Conservation (phyloP, 1,284 basidiomycete species). For the Limonomyces culmigenus region DNA sequence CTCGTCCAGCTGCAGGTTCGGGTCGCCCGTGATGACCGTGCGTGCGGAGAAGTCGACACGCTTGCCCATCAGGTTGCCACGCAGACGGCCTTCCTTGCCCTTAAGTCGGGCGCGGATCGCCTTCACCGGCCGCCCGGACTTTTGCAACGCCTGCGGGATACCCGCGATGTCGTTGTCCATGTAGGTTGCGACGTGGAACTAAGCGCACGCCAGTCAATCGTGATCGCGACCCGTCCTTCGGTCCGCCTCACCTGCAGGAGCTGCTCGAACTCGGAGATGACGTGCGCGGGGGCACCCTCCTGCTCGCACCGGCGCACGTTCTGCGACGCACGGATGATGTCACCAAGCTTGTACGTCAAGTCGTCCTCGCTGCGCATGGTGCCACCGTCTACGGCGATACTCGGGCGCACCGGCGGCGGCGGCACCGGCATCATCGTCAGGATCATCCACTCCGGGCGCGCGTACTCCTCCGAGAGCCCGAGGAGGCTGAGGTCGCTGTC, state of each 20-base stretch:
- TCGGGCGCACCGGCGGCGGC: slow-evolving; percentile 94
- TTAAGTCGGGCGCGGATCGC: slow-evolving; percentile 96
- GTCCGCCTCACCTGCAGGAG: slow-evolving; percentile 77
- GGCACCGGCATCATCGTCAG: slow-evolving; percentile 95
- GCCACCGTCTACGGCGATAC: slow-evolving; percentile 92
- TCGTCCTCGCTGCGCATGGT: slow-evolving; percentile 96
- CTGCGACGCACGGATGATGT: slow-evolving; percentile 92
- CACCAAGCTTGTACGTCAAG: slow-evolving; percentile 95
- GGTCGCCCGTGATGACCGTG: slow-evolving; percentile 98
- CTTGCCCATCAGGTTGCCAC: slow-evolving; percentile 99
- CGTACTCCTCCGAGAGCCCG: slow-evolving; percentile 90
- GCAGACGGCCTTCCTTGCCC: slow-evolving; percentile 95
- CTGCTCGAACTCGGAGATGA: slow-evolving; percentile 94
- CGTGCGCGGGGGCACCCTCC: slow-evolving; percentile 92
- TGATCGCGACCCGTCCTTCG: slow-evolving; percentile 3
- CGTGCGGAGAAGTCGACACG: slow-evolving; percentile 99
- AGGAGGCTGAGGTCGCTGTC: slow-evolving; percentile 82
- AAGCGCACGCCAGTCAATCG: too few species aligned
- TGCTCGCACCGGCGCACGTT: slow-evolving; percentile 88
- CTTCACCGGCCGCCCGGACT: slow-evolving; percentile 95
- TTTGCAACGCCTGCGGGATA: slow-evolving; percentile 93
- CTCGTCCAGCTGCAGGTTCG: slow-evolving; percentile 91
- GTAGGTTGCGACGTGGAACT: slow-evolving; percentile 98
- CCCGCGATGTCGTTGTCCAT: slow-evolving; percentile 99
- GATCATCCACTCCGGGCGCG: slow-evolving; percentile 99